A percentile compares a stretch with the other conserved stretches of the same genome.
Evolutionary conservation across 2,329 filamentous ascomycete genomes (phyloP).

Genomic region (Pezicula carpinea): DNA sequence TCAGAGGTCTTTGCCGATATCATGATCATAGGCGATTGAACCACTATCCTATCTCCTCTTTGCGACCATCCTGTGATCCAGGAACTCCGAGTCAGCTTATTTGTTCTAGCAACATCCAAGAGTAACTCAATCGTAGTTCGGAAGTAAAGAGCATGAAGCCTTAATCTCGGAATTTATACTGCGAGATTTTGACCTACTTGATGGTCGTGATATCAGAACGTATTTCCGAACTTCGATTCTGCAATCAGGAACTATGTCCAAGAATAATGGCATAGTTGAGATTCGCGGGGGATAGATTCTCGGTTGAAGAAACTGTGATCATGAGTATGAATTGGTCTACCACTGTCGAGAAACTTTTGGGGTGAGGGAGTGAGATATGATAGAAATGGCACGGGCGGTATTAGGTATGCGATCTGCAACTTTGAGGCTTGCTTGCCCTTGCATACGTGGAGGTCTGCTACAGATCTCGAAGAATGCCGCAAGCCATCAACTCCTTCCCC

Average conservation of each 20-base stretch:
- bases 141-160: too few relatives aligned
- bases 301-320: too few relatives aligned
- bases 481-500: neutral
- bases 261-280: constrained; percentile 3
- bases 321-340: neutral
- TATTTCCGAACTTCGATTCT: constrained; percentile 17
- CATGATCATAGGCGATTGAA: constrained; percentile 17
- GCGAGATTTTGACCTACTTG: too few relatives aligned
- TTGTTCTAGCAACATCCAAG: too few relatives aligned
- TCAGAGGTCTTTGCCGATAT: constrained; percentile 6
- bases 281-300: neutral
- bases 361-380: neutral
- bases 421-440: neutral
- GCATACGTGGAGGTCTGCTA: neutral
- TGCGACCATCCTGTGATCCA: too few relatives aligned
- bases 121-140: too few relatives aligned
- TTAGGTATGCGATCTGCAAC: neutral
- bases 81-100: too few relatives aligned
- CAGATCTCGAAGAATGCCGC: neutral
- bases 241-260: constrained; percentile 4
- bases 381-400: neutral
- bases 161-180: too few relatives aligned
- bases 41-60: constrained; percentile 13
- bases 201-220: constrained; percentile 15
- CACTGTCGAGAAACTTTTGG: too few relatives aligned